Evolutionary conservation across 306 rosid genomes (phyloP), one percentile per base, ranked within the genome.

Genomic region (Vigna angularis): DNA sequence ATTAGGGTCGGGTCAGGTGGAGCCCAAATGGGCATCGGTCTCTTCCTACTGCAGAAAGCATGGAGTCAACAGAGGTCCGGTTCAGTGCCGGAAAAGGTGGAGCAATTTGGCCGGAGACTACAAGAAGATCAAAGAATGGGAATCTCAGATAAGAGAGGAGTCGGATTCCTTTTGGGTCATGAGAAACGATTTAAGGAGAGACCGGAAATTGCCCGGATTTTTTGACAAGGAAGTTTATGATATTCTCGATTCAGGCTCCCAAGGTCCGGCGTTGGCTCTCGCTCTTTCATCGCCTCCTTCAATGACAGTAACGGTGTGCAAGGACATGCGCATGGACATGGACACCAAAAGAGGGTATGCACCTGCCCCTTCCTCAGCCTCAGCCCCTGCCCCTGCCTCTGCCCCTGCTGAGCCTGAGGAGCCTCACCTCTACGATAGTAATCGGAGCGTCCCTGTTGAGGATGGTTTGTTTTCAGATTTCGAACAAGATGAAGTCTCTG

Each of bases 21-120:
- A 91, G 81, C 97, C 97, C 0, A 91, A 91, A 75, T 91, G 97
- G 97, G 92, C 97, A 3, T 89, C 93, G 5, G 94, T 91, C 6
- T 91, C 97, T 5, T 73, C 92, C 4, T 89, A 91, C 84, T 91
- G 97, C 65, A 79, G 71, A 83, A 81, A 85, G 70, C 94, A 91
- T 28, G 97, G 93, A 34, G 97, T 91, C 63, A 91, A 88, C 89
- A 81, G 94, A 16, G 97, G 92, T 20, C 94, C 97, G 26, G 93
- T 91, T 13, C 97, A 91, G 94, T 91, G 94, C 86, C 89, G 97
- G 36, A 91, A 91, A 85, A 62, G 97, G 80, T 91, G 97, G 97
- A 91, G 97, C 73, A 91, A 91, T 80, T 82, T 91, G 83, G 92
- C 94, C 18, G 94, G 97, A 28, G 97, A 91, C 66, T 91, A 76